Evolutionary conservation across 306 rosid genomes (phyloP).

Genomic region (Lathyrus aphaca): DNA sequence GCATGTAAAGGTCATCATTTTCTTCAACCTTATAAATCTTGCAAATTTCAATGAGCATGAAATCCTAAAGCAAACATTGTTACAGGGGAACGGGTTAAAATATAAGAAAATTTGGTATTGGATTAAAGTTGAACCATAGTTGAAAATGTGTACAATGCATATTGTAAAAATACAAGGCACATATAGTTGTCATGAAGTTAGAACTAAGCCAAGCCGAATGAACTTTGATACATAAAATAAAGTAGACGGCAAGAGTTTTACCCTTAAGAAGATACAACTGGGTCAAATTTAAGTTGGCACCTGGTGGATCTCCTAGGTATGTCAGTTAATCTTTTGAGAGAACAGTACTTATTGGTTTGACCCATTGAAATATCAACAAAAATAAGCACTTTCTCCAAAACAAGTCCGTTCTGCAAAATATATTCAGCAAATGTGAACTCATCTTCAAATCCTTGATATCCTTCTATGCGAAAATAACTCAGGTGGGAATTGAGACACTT

Average conservation of each 20-base stretch:
- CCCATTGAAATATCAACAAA: neutral
- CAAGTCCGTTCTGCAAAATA: neutral
- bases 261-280: neutral
- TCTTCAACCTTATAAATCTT: neutral
- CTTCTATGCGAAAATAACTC: neutral
- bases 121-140: neutral
- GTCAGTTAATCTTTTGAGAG: neutral
- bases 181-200: neutral
- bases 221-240: neutral
- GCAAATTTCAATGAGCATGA: neutral
- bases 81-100: neutral
- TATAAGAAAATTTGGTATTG: neutral
- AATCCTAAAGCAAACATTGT: neutral
- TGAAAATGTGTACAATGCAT: neutral
- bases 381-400: slow-evolving; percentile 14
- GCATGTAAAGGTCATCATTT: neutral
- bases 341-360: neutral
- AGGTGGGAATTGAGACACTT: neutral
- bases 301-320: neutral
- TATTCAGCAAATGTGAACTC: slow-evolving; percentile 14
- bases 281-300: neutral
- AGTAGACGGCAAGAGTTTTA: neutral
- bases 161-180: neutral
- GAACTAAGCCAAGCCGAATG: neutral
- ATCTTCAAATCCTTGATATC: slow-evolving; percentile 17